Base-by-base conservation (phyloP, 192 early-diverging fungal genomes). In the Geosiphon pyriformis region DNA sequence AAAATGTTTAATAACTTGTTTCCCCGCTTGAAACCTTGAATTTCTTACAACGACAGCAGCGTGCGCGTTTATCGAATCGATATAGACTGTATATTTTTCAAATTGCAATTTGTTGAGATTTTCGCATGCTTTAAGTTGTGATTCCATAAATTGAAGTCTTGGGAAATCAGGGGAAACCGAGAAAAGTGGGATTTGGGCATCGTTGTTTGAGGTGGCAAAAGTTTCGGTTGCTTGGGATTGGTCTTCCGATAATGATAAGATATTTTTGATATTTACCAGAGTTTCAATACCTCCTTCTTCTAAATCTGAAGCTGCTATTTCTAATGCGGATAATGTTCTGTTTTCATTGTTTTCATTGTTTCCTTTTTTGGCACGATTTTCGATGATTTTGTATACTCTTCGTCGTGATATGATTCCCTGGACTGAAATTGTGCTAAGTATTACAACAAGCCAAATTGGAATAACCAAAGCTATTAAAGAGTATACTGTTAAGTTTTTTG, bases 21-120 rank as follows among this genome's bases (percentile, higher is more conserved):
- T 67, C 31, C 79, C 81, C 0, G 66, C 59, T 57, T 70, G 35
- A 20, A 37, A 30, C 59, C 73, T 73, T 30, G 70, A 64, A 34
- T 79, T 67, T 23, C 83, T 71, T 8, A 79, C 73, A 34, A 85
- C 70, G 42, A 85, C 82, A 3, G 72, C 65, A 3, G 74, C 83
- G 59, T 85, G 83, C 15, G 83, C 72, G 53, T 82, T 82, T 35
- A 77, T 54, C 3, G 66, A 67, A 20, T 78, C 70, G 15, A 82
- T 76, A 60, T 69, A 74, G 7, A 85, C 70, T 61, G 72, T 64
- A 33, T 72, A 51, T 47, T 79, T 78, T 4, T 80, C 66, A 81
- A 81, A 85, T 15, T 67, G 50, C 4, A 85, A 32, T 1, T 32
- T 66, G 50, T 73, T 78, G 37, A 85, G 18, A 35, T 81, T 71